Base-by-base conservation (phyloP, 1,284 basidiomycete species). In the Ganoderma multipileum region DNA sequence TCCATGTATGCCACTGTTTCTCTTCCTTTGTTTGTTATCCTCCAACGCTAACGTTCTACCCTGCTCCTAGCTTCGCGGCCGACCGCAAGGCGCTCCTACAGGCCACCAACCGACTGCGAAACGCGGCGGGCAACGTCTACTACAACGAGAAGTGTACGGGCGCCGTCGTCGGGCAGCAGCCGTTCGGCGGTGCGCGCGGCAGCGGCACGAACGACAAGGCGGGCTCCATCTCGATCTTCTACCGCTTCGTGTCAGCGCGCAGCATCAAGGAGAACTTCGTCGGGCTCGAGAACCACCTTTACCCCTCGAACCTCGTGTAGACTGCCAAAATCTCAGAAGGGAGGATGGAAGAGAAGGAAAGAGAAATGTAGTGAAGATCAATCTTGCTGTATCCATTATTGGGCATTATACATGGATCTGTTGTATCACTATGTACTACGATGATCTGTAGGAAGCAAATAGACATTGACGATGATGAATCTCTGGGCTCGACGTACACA, bases 131-230 rank as follows among this genome's bases (percentile, higher is more conserved):
- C 2, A 95, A 98, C 82, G 91, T 96, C 68, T 98, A 98, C 85
- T 95, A 96, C 84, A 97, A 97, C 82, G 95, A 97, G 77, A 97
- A 96, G 79, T 97, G 95, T 82, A 98, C 97, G 0, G 97, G 97
- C 68, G 97, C 97, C 33, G 94, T 95, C 60, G 95, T 98, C 36
- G 95, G 95, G 7, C 96, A 98, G 81, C 97, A 99, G 82, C 96
- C 97, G 7, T 99, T 99, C 79, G 97, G 97, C 66, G 98, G 97
- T 67, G 95, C 91, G 7, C 89, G 97, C 59, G 95, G 89, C 28
- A 95, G 93, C 75, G 97, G 98, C 38, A 99, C 98, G 72, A 99
- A 99, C 84, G 98, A 99, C 83, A 99, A 99, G 85, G 95, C 96
- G 0, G 97, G 97, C 18, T 95, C 93, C 73, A 91, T 96, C 74